phyloP scores from a whole-genome alignment of 495 filamentous ascomycete genomes.

The Jackrogersella multiformis region DNA sequence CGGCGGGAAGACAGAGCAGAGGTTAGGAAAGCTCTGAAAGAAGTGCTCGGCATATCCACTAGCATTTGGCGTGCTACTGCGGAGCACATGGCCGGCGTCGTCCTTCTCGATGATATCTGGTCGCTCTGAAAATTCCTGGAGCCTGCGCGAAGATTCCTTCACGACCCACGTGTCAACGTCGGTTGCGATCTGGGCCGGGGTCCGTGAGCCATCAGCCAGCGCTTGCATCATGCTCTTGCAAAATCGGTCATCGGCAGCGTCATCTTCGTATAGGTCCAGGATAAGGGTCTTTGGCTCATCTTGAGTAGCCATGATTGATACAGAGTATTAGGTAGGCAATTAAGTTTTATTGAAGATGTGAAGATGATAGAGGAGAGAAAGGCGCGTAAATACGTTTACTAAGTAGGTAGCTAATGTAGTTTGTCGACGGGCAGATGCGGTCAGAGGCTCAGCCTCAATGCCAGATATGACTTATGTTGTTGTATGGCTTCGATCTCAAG shows the following conservation, averaged over 20 bases:
- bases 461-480: not conserved
- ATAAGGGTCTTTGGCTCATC: slow-evolving; percentile 18
- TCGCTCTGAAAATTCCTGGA: slow-evolving; percentile 5
- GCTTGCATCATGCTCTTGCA: slow-evolving; percentile 15
- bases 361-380: not conserved
- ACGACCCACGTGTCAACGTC: slow-evolving; percentile 24
- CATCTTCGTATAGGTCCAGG: slow-evolving; percentile 16
- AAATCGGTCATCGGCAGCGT: slow-evolving; percentile 14
- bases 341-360: not conserved
- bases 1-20: slow-evolving; percentile 28
- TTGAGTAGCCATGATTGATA: slow-evolving; percentile 17
- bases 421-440: not conserved
- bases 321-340: not conserved
- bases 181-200: slow-evolving; percentile 3
- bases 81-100: slow-evolving; percentile 7
- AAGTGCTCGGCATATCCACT: slow-evolving; percentile 27
- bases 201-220: slow-evolving; percentile 21
- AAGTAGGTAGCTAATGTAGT: not conserved
- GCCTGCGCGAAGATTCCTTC: slow-evolving; percentile 14
- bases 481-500: not conserved
- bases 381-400: not conserved
- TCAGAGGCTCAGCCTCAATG: not conserved
- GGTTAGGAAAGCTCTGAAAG: slow-evolving; percentile 20
- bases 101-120: slow-evolving; percentile 16
- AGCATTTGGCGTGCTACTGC: slow-evolving; percentile 15